A percentile compares a stretch with the other conserved stretches of the same genome.
These are phyloP conservation scores for Heterobasidion parviporum DNA, from an alignment of 1,284 basidiomycete genomes.

Conservation along the genomic window DNA sequence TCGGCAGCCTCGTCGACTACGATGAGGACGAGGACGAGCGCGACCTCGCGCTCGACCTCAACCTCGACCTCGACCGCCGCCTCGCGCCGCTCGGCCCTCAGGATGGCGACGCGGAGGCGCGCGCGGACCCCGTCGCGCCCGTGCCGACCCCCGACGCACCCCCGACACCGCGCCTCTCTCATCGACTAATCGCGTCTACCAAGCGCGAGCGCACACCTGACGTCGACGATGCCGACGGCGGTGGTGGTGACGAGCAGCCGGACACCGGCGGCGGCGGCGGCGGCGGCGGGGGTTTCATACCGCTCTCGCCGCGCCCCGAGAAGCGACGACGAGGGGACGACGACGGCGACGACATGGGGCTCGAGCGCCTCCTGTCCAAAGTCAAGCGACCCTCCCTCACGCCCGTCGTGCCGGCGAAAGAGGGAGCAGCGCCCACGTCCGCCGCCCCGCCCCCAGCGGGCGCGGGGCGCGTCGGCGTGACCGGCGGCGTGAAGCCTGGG, in stretches of 20 bases:
- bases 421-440: constrained; percentile 3
- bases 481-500: constrained; percentile 3
- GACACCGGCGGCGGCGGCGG: constrained; percentile 39
- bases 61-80: neutral
- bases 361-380: constrained; percentile 48
- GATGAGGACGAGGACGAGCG: constrained; percentile 31
- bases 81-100: constrained; percentile 8
- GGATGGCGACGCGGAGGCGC: neutral
- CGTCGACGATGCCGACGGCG: constrained; percentile 17
- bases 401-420: constrained; percentile 15
- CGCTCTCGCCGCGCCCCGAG: constrained; percentile 37
- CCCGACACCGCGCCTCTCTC: constrained; percentile 23
- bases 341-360: constrained; percentile 57
- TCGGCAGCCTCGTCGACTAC: constrained; percentile 64
- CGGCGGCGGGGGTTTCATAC: constrained; percentile 31
- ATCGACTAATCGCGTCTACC: constrained; percentile 30
- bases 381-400: constrained; percentile 39
- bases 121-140: neutral
- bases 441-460: constrained; percentile 14
- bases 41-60: neutral
- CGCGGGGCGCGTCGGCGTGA: constrained; percentile 13
- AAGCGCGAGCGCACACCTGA: constrained; percentile 19
- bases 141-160: constrained; percentile 11
- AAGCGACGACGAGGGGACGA: constrained; percentile 72
- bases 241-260: constrained; percentile 18